Conservation (phyloP, 2,329 filamentous ascomycete species). For the Cladorrhinum sp. region DNA sequence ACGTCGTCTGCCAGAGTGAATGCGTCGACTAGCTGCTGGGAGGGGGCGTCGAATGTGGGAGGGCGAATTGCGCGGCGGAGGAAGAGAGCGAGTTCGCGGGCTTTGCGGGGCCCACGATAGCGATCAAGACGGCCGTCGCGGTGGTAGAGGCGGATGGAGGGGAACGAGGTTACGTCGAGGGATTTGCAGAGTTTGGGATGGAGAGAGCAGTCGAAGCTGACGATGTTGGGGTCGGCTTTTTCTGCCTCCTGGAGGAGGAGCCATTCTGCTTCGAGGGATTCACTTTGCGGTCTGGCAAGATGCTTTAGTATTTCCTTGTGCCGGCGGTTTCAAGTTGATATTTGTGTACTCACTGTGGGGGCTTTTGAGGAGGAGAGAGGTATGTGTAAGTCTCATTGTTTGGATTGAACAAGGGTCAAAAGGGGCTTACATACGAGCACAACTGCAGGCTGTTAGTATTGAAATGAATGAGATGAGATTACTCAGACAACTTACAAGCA, state of each 20-base stretch:
- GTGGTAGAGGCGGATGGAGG: slow-evolving; percentile 43
- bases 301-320: slow-evolving; percentile 26
- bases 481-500: slow-evolving; percentile 30
- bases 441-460: not conserved
- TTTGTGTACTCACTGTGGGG: slow-evolving; percentile 2
- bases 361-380: slow-evolving; percentile 11
- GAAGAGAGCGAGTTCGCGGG: slow-evolving; percentile 29
- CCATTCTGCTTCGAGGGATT: slow-evolving; percentile 38
- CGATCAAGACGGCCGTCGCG: slow-evolving; percentile 33
- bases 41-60: slow-evolving; percentile 26
- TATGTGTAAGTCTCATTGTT: not conserved
- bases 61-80: slow-evolving; percentile 32
- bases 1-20: slow-evolving; percentile 41
- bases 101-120: slow-evolving; percentile 38
- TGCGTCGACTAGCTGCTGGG: slow-evolving; percentile 26
- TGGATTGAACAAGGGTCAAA: not conserved
- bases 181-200: slow-evolving; percentile 38
- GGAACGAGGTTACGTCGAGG: slow-evolving; percentile 43
- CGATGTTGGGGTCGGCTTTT: slow-evolving; percentile 23
- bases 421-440: slow-evolving; percentile 11
- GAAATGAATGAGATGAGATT: not conserved
- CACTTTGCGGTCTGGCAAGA: slow-evolving; percentile 17
- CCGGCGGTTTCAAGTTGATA: not conserved
- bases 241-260: slow-evolving; percentile 27
- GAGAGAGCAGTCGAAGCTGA: slow-evolving; percentile 42